phyloP scores from a whole-genome alignment of 208 protist genomes.

The Tritrichomonas musculus region DNA sequence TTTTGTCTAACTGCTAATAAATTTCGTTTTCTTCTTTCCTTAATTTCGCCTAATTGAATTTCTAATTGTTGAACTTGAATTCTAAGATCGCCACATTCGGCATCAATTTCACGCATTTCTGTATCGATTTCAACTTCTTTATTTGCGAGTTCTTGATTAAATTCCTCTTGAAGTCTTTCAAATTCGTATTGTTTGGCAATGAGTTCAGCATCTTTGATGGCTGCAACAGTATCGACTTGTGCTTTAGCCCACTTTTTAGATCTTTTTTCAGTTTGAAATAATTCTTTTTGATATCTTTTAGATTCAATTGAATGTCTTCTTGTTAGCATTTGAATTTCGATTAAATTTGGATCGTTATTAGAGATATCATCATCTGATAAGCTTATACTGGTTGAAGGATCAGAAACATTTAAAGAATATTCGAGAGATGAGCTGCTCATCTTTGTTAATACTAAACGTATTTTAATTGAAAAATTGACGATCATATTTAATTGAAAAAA shows the following conservation, averaged over 20 bases:
- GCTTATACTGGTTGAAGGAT: too few relatives aligned
- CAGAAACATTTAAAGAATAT: too few relatives aligned
- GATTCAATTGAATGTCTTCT: not conserved
- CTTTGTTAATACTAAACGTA: too few relatives aligned
- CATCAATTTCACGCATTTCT: not conserved
- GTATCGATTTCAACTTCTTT: constrained; percentile 10
- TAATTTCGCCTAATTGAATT: not conserved
- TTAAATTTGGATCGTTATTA: too few relatives aligned
- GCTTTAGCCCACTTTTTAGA: not conserved
- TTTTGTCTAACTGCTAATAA: not conserved
- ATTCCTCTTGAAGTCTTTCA: not conserved
- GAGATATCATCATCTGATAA: too few relatives aligned
- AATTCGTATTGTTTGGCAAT: not conserved
- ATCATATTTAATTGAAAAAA: too few relatives aligned
- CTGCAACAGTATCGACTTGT: not conserved
- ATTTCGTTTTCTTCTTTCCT: not conserved
- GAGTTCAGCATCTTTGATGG: not conserved
- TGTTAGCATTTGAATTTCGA: too few relatives aligned
- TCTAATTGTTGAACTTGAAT: not conserved
- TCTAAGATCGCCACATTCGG: not conserved
- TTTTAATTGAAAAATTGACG: too few relatives aligned
- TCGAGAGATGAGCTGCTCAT: too few relatives aligned
- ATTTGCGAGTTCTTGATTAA: not conserved
- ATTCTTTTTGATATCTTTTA: not conserved
- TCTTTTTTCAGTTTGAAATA: not conserved